Evolutionary conservation across 306 rosid genomes (phyloP).

Genomic region (Malus asiatica): DNA sequence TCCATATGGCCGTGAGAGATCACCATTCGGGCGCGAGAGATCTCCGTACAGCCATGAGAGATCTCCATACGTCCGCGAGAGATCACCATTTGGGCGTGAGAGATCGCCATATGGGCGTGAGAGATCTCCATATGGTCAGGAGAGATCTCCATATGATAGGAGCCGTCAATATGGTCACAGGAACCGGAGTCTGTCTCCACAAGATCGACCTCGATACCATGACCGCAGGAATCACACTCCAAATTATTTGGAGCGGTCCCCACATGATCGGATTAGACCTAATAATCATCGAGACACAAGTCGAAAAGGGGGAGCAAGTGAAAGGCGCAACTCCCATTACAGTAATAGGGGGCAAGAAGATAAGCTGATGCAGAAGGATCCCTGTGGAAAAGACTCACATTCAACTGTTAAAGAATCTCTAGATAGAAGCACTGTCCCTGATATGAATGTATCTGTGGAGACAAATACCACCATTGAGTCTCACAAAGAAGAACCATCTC

Average conservation of each 20-base stretch:
- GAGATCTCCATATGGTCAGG: slow-evolving; percentile 54
- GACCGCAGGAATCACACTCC: slow-evolving; percentile 57
- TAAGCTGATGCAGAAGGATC: slow-evolving; percentile 45
- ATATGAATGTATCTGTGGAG: slow-evolving; percentile 33
- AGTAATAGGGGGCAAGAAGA: slow-evolving; percentile 54
- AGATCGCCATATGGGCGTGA: slow-evolving; percentile 54
- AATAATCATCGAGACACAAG: slow-evolving; percentile 38
- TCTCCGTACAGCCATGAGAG: slow-evolving; percentile 46
- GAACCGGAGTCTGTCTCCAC: slow-evolving; percentile 65
- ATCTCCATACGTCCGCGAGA: slow-evolving; percentile 38
- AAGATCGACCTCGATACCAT: slow-evolving; percentile 47
- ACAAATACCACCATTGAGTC: slow-evolving; percentile 31
- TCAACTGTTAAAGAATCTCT: slow-evolving; percentile 52
- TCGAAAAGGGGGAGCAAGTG: slow-evolving; percentile 44
- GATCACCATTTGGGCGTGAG: slow-evolving; percentile 44
- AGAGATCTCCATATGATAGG: slow-evolving; percentile 58
- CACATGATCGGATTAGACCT: slow-evolving; percentile 43
- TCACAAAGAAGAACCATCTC: slow-evolving; percentile 41
- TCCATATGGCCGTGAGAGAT: slow-evolving; percentile 46
- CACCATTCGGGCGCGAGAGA: slow-evolving; percentile 20
- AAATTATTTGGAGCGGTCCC: slow-evolving; percentile 52
- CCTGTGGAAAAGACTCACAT: slow-evolving; percentile 29
- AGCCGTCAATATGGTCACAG: slow-evolving; percentile 67
- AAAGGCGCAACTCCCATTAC: slow-evolving; percentile 37
- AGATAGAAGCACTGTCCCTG: slow-evolving; percentile 34